Conservation (phyloP, 2,329 filamentous ascomycete genomes). For the Curvularia sp. region DNA sequence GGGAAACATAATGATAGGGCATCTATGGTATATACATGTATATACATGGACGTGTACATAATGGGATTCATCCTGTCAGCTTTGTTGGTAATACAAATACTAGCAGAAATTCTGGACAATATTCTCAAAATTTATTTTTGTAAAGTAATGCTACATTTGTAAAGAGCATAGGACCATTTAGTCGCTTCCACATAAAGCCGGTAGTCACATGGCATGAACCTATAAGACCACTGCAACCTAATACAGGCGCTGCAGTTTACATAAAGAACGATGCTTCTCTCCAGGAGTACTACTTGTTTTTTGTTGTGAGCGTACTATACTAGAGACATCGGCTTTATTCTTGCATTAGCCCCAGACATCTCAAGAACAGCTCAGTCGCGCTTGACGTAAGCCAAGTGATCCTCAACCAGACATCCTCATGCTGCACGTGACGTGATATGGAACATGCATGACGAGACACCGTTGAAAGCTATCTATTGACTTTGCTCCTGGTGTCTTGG, state of each 20-base stretch:
- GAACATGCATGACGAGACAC: background rate
- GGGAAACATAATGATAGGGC: background rate
- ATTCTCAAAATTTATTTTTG: background rate
- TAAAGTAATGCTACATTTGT: background rate
- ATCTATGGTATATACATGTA: background rate
- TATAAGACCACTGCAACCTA: background rate
- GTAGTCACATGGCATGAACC: background rate
- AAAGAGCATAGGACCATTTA: background rate
- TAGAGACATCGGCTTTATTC: background rate
- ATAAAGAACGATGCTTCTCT: background rate
- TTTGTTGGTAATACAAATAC: background rate
- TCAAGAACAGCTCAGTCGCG: background rate
- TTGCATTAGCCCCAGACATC: background rate
- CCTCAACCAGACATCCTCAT: background rate
- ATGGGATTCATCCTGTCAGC: background rate
- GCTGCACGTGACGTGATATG: background rate
- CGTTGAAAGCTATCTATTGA: background rate
- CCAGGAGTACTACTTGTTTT: background rate
- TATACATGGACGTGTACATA: background rate
- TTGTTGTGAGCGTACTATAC: background rate
- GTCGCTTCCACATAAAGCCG: background rate
- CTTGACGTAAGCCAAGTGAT: background rate
- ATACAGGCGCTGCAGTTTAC: background rate
- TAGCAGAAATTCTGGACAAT: background rate
- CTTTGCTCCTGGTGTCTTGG: background rate